These are phyloP conservation scores for Pouteria campechiana DNA, from an alignment of 179 eudicot genomes.

Conservation along the genomic window DNA sequence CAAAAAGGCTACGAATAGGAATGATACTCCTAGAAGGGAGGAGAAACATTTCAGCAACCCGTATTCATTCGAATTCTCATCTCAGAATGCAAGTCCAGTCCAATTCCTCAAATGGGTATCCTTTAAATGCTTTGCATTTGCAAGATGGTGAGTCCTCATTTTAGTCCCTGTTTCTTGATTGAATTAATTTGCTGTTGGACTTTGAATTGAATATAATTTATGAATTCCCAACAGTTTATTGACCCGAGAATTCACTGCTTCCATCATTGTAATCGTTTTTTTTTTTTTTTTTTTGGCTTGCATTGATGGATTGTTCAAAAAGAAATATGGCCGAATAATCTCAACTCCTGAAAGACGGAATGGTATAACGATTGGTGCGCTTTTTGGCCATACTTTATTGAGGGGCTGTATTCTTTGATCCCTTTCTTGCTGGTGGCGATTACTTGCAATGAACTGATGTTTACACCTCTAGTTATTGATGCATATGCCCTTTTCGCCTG, in stretches of 20 bases:
- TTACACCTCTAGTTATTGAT: no score
- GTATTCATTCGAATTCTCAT: slow-evolving; percentile 24
- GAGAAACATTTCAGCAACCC: no score
- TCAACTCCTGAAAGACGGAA: no score
- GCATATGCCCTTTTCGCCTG: no score
- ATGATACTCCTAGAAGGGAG: no score
- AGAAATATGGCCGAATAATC: no score
- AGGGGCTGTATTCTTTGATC: no score
- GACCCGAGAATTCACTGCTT: not conserved
- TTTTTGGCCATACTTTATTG: no score
- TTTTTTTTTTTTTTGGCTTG: not conserved
- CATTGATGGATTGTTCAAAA: slow-evolving; percentile 1
- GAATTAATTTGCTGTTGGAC: not conserved
- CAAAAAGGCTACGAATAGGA: slow-evolving; percentile 33
- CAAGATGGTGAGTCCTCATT: slow-evolving; percentile 35
- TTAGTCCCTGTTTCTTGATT: not conserved
- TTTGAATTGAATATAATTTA: not conserved
- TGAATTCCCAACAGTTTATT: not conserved
- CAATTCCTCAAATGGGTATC: slow-evolving; percentile 55
- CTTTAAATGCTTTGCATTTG: slow-evolving; percentile 46
- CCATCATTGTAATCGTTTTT: not conserved
- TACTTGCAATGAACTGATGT: no score
- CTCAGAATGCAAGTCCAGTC: slow-evolving; percentile 32
- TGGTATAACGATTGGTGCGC: no score
- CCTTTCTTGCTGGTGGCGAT: no score